Conservation (phyloP, 306 rosid species). For the Morella rubra region DNA sequence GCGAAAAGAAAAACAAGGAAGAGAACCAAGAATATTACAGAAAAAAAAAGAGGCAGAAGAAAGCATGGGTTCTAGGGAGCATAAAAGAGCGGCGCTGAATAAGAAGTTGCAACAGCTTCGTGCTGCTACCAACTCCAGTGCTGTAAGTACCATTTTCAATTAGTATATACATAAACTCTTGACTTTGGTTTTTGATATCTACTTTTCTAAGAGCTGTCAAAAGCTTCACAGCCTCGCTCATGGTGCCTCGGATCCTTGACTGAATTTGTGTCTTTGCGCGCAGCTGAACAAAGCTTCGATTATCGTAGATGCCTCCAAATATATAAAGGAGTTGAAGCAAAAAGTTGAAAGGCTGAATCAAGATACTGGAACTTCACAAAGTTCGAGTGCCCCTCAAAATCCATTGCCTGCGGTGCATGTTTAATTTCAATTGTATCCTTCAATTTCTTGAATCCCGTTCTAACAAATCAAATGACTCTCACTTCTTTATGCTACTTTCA, state of each 20-base stretch:
- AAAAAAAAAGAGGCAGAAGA: slow-evolving; percentile 27
- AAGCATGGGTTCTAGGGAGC: slow-evolving; percentile 50
- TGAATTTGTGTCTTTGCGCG: slow-evolving; percentile 1
- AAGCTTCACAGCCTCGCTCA: background rate
- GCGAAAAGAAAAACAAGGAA: slow-evolving; percentile 15
- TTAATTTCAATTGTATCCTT: background rate
- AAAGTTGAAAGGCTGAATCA: slow-evolving; percentile 56
- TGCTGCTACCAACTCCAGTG: slow-evolving; percentile 63
- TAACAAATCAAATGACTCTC: background rate
- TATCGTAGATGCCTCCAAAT: slow-evolving; percentile 71
- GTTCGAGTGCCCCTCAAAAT: slow-evolving; percentile 34
- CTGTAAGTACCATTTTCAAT: slow-evolving; percentile 43
- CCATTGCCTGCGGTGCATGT: slow-evolving; percentile 49
- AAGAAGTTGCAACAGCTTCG: slow-evolving; percentile 53
- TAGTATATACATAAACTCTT: background rate
- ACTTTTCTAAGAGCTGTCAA: background rate
- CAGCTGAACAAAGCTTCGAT: slow-evolving; percentile 74
- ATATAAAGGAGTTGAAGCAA: slow-evolving; percentile 66
- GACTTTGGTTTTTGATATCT: slow-evolving; percentile 4
- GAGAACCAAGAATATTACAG: slow-evolving; percentile 16
- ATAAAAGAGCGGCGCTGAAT: slow-evolving; percentile 45
- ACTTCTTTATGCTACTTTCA: slow-evolving; percentile 12
- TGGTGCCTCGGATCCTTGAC: background rate
- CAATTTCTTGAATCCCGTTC: background rate
- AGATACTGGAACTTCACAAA: slow-evolving; percentile 43